Conservation (phyloP, 2,329 filamentous ascomycete genomes). For the Teratosphaeria viscida region DNA sequence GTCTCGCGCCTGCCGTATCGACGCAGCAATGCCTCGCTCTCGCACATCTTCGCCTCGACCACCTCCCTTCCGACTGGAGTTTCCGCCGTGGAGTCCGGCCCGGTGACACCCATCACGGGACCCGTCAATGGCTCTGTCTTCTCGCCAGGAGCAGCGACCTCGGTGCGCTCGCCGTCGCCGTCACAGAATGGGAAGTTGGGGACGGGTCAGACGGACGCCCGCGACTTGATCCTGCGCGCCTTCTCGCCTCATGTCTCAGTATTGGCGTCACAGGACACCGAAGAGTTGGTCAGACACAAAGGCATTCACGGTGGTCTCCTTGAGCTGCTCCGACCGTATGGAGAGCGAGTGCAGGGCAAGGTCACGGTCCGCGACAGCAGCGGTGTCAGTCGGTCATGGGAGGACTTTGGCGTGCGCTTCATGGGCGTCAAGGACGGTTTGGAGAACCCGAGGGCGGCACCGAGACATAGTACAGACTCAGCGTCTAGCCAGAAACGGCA, state of each 20-base stretch:
- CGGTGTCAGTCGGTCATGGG: conserved; percentile 69
- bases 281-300: conserved; percentile 69
- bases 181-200: conserved; percentile 32
- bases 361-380: conserved; percentile 85
- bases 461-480: conserved; percentile 30
- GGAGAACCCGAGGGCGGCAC: conserved; percentile 26
- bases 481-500: conserved; percentile 15
- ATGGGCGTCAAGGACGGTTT: conserved; percentile 53
- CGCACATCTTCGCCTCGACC: conserved; percentile 43
- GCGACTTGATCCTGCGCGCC: conserved; percentile 63
- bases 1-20: conserved; percentile 46
- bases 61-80: conserved; percentile 31
- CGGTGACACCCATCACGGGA: conserved; percentile 30
- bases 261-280: conserved; percentile 76
- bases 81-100: conserved; percentile 25
- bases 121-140: conserved; percentile 32
- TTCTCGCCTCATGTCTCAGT: conserved; percentile 86
- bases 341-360: conserved; percentile 76
- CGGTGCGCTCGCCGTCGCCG: conserved; percentile 28
- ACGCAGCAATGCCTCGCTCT: conserved; percentile 42
- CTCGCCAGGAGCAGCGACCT: conserved; percentile 28
- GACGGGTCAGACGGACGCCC: conserved; percentile 36
- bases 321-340: conserved; percentile 81
- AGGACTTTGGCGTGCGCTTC: conserved; percentile 86
- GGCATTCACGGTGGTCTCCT: conserved; percentile 74